phyloP scores from a whole-genome alignment of 1,139 yeast species.

The Yamadazyma siamensis region DNA sequence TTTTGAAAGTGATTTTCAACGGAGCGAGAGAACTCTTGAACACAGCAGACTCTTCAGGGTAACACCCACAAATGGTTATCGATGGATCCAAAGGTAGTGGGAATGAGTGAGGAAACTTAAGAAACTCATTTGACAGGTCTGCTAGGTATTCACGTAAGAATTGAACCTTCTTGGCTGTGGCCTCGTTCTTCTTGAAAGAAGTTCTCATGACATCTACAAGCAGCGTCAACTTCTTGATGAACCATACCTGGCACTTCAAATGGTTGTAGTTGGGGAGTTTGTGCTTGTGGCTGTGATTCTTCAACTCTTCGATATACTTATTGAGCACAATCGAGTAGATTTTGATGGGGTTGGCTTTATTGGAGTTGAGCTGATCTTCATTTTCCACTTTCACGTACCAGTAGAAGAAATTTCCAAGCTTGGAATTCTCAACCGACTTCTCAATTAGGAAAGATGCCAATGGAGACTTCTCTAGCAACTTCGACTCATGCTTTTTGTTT shows the following conservation, averaged over 20 bases:
- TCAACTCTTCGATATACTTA: constrained; percentile 37
- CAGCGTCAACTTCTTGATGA: constrained; percentile 39
- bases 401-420: constrained; percentile 77
- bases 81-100: constrained; percentile 74
- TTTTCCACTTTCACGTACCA: constrained; percentile 92
- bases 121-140: constrained; percentile 37
- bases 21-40: constrained; percentile 92
- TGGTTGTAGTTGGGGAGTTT: constrained; percentile 36
- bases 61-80: constrained; percentile 64
- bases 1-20: constrained; percentile 72
- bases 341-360: constrained; percentile 11
- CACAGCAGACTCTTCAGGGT: constrained; percentile 78
- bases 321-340: constrained; percentile 38
- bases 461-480: constrained; percentile 43
- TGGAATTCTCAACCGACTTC: constrained; percentile 62
- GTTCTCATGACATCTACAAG: constrained; percentile 39
- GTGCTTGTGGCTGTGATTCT: constrained; percentile 24
- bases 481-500: constrained; percentile 4
- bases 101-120: constrained; percentile 49
- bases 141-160: constrained; percentile 40
- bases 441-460: constrained; percentile 77
- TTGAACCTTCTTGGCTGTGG: constrained; percentile 42
- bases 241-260: constrained; percentile 44
- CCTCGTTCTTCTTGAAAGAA: constrained; percentile 42
- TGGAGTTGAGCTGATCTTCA: constrained; percentile 52